Evolutionary conservation across 2,329 filamentous ascomycete genomes (phyloP), one percentile per base, ranked within the genome.

Genomic region (Grosmannia serpens): DNA sequence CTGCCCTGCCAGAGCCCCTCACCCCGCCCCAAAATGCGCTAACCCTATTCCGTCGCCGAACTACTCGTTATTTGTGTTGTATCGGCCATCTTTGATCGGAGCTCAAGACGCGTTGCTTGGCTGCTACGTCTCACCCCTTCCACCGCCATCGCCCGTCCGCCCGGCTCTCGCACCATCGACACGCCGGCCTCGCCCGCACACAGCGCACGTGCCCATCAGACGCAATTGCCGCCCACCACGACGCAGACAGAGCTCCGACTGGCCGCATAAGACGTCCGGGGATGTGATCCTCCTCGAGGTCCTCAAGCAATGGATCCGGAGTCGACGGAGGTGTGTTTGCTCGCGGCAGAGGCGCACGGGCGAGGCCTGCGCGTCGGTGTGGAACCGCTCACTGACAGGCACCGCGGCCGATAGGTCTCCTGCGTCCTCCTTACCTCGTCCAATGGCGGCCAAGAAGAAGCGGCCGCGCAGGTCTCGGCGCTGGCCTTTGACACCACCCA

Each of bases 401-500:
- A 31, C 20, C n/a, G 20, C 10, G 17, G 8, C 38, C 29, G 13
- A 55, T 51, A 95, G 87, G 84, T 95, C 72, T 83, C 85, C 73
- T 87, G 90, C 73, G 84, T 94, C 74, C 81, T 85, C 70, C 83
- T 95, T 73, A 57, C 89, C 90, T 71, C 85, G 88, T 67, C 85
- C 53, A 57, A 60, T 88, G 67, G 86, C 83, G 69, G 78, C 84
- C 67, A 85, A 87, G 75, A 81, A 81, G 64, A 76, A 87, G 67
- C 81, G n/a, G 57, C 85, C 50, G 87, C 87, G 26, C 83, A 84
- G 59, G 84, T 90, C 64, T 86, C 88, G 51, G 86, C 90, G 3
- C 82, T 96, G 71, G 87, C 88, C 53, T 99, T 99, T 72, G 94
- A 99, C 71, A 87, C 87, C 59, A 79, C 81, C 46, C 88, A 96